These are phyloP conservation scores for Fusarium hainanense DNA, from an alignment of 2,329 filamentous ascomycete species.

Conservation along the genomic window DNA sequence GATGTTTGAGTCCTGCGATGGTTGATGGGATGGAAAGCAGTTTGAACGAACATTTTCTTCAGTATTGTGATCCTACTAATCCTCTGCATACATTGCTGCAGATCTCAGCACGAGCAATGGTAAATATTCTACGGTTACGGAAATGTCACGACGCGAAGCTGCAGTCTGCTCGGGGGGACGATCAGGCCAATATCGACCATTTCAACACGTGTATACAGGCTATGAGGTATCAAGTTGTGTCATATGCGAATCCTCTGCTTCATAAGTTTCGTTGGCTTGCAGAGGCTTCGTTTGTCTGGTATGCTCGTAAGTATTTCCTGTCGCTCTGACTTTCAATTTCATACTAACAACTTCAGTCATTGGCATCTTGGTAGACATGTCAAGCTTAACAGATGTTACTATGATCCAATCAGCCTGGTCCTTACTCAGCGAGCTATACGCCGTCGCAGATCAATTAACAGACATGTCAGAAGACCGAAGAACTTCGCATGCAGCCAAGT, in stretches of 20 bases:
- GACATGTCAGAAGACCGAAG: constrained; percentile 17
- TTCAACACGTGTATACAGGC: constrained; percentile 24
- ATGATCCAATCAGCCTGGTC: constrained; percentile 14
- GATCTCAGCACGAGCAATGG: constrained; percentile 8
- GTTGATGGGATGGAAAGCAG: constrained; percentile 8
- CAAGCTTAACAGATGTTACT: neutral
- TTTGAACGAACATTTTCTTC: constrained; percentile 16
- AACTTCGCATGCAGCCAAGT: constrained; percentile 13
- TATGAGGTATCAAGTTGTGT: constrained; percentile 8
- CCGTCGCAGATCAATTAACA: neutral
- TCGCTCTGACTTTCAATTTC: accelerated
- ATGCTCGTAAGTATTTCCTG: constrained; percentile 7
- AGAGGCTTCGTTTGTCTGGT: constrained; percentile 5
- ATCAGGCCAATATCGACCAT: constrained; percentile 16
- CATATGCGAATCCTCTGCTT: neutral
- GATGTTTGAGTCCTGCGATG: neutral
- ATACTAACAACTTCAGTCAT: constrained; percentile 1
- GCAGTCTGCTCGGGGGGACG: neutral
- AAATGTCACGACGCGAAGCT: constrained; percentile 9
- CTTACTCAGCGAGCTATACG: constrained; percentile 5
- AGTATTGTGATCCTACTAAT: constrained; percentile 20
- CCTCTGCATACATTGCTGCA: constrained; percentile 4
- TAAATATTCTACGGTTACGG: constrained; percentile 13
- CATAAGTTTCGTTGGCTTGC: constrained; percentile 10
- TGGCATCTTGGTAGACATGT: constrained; percentile 20